Base-by-base conservation (phyloP, 768 basidiomycete genomes). In the Calocera viscosa region DNA sequence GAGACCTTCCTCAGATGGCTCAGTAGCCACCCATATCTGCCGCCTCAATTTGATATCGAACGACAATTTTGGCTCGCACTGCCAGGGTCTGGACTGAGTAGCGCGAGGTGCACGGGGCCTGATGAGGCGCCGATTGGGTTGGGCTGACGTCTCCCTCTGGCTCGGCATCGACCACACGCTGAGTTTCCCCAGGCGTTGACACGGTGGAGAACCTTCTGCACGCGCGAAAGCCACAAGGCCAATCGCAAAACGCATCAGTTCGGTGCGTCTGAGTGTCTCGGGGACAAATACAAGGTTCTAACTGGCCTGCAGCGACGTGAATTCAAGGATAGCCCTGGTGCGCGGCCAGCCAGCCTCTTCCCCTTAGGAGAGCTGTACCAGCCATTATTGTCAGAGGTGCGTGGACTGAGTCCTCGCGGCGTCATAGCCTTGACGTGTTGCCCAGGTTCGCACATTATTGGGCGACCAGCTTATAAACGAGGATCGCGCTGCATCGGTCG, bases 401-500 rank as follows among this genome's bases (percentile, higher is more conserved):
- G 79, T 49, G n/a, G 17, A 43, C 63, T n/a, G 28, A 33, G 39
- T 22, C 0, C 43, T 68, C 22, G 65, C 22, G 66, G 17, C 33
- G 63, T 66, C 28, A 71, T 41, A 19, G n/a, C 2, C 17, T 64
- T 68, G 17, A 65, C 32, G 38, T 65, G 41, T 34, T n/a, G 32
- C 19, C 40, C 67, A 97, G 94, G 84, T 98, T 47, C 86, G 89
- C 67, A 86, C 83, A 3, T 76, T 98, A 2, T 83, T 97, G 41
- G 83, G 85, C 66, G 91, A 94, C 76, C 97, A 97, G 77, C 80
- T 99, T 1, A 88, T 86, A n/a, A 91, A 94, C 75, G 94, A 95
- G 70, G 88, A 91, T 69, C 86, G 86, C 76, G 88, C 89, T 10
- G 81, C 85, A 2, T 81, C 85, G 10, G 82, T 90, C 24, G 87